Evolutionary conservation across 2,329 filamentous ascomycete species (phyloP), one percentile per base, ranked within the genome.

Genomic region (Alternaria arbusti): DNA sequence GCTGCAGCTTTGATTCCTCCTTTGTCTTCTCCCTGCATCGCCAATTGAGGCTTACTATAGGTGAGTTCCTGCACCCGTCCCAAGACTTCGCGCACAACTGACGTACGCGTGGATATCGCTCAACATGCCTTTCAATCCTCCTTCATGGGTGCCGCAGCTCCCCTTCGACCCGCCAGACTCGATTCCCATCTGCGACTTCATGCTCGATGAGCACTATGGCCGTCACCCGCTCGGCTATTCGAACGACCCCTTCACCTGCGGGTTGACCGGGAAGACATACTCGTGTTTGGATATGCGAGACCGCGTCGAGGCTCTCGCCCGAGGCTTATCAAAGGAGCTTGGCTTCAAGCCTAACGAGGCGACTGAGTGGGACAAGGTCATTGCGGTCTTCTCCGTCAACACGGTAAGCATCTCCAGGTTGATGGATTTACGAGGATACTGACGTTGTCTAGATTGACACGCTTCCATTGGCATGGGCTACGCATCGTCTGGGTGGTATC

Each of bases 341-440:
- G 89, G 87, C 46, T 94, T 92, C 86, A 79, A 85, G 49, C 88
- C 90, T 8, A 90, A 92, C 69, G 79, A 88, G 60, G 92, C 90
- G 12, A 87, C 88, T 0, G 91, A 94, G 76, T 96, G 90, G 90
- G 92, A 96, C 73, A 93, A 94, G 78, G 91, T 94, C 23, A 83
- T 93, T 51, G 90, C 85, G 5, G 83, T 94, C 26, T 96, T 92
- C 81, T 90, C 90, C n/a, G 80, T 94, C 63, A 96, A 96, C 76
- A 93, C 92, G 28, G 91, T 93, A 80, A 63, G 86, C 76, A 46
- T 54, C n/a, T 22, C 15, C 11, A 43, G 20, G 15, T 10, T 23
- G 28, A 12, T 11, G 13, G 15, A 10, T 7, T 28, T 54, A 25
- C 15, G 13, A 23, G 5, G n/a, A 22, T 46, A 62, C 70, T 78